Conservation (phyloP, 2,329 filamentous ascomycete genomes). For the Monosporascus sp. region DNA sequence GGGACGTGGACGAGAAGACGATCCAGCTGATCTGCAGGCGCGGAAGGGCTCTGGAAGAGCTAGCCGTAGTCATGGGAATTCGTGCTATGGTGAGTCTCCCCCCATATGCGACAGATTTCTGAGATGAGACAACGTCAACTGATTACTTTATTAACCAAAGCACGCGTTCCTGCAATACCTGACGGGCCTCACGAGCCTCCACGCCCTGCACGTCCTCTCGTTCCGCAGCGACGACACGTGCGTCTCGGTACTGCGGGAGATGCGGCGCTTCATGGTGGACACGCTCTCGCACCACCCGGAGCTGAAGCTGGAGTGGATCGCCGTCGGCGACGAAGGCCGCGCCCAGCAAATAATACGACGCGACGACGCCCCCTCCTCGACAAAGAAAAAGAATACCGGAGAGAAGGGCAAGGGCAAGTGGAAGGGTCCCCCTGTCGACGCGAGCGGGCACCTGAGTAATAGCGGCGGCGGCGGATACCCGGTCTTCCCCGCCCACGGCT, state of each 20-base stretch:
- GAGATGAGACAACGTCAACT: slow-evolving; percentile 2
- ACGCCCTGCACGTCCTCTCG: slow-evolving; percentile 49
- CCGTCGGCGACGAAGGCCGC: slow-evolving; percentile 44
- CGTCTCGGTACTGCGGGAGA: slow-evolving; percentile 51
- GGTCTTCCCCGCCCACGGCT: slow-evolving; percentile 19
- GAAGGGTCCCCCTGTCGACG: slow-evolving; percentile 15
- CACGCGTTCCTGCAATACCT: slow-evolving; percentile 54
- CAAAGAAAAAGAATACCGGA: slow-evolving; percentile 20
- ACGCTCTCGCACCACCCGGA: slow-evolving; percentile 49
- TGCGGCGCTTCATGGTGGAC: slow-evolving; percentile 54
- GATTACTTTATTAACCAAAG: slow-evolving; percentile 27
- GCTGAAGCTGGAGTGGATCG: slow-evolving; percentile 54
- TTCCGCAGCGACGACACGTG: slow-evolving; percentile 54
- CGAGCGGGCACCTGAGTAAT: background rate
- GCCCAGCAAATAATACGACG: slow-evolving; percentile 45
- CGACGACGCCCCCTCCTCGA: background rate
- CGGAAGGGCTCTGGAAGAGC: slow-evolving; percentile 47
- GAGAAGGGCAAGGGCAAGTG: slow-evolving; percentile 31
- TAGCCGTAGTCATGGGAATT: slow-evolving; percentile 51
- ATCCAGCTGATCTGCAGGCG: slow-evolving; percentile 47
- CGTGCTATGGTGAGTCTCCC: slow-evolving; percentile 46
- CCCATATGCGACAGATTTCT: background rate
- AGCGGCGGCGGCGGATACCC: slow-evolving; percentile 18
- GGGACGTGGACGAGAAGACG: slow-evolving; percentile 54
- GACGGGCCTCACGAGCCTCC: slow-evolving; percentile 40